Base-by-base conservation (phyloP, 192 early-diverging fungal species). In the Paraglomus occultum region DNA sequence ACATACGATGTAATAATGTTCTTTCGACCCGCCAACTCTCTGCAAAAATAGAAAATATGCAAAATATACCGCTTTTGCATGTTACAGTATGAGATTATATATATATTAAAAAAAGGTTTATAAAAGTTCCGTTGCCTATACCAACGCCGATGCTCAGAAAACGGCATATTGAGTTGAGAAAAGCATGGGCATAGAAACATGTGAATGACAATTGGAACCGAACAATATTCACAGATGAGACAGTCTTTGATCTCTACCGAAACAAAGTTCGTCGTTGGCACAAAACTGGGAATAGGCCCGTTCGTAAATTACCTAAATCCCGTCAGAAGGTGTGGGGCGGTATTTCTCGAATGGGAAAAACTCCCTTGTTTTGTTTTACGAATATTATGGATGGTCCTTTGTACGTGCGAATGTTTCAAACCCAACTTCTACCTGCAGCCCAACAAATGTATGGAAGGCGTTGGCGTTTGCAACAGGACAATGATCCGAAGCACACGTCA, bases 401-500 rank as follows among this genome's bases (percentile, higher is more conserved):
- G 1, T 15, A 1, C 4, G 49, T 50, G 49, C 1, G 31, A 31
- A 31, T 31, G 3, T 31, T 31, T 1, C 31, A 31, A 31, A 31
- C 31, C 31, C 31, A 3, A 31, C 31, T 31, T 31, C 31, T 31
- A 31, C 31, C 31, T 31, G 31, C 31, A 2, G 31, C 31, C 3
- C 31, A 31, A 31, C 1, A 3, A 31, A 31, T 31, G 31, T 31
- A 31, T 31, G 31, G 3, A 3, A 31, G 31, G 31, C 1, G 31
- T 3, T 31, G 31, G 31, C 11, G 31, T 48, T 63, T 59, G n/a
- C 61, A 63, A 63, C 45, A 63, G 61, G 61, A 63, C 15, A 63
- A 63, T 46, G 42, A 42, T 14, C 61, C 42, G 3, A 63, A 47
- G 8, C 61, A 63, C 48, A 48, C 8, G 7, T 9, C 44, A 42